Conservation (phyloP, 1,284 basidiomycete species). For the Coriolopsis trogii region DNA sequence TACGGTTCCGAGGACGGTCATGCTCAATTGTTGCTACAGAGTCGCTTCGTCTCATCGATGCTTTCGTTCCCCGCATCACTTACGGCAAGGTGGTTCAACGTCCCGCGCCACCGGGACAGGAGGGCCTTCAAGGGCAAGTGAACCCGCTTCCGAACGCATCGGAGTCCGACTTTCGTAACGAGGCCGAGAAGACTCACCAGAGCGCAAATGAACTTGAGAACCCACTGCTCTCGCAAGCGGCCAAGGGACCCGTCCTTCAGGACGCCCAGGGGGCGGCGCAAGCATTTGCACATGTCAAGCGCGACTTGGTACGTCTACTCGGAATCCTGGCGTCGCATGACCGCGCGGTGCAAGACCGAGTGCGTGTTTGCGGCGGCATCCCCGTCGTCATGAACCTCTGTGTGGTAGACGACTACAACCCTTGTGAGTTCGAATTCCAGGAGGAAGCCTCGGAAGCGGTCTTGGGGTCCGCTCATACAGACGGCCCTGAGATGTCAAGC, state of each 20-base stretch:
- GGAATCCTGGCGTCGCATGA: slow-evolving; percentile 72
- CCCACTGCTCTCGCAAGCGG: too few species aligned
- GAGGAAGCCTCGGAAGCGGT: too few species aligned
- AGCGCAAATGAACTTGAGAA: background rate
- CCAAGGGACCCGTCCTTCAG: background rate
- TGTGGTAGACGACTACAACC: slow-evolving; percentile 87
- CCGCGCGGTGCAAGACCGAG: slow-evolving; percentile 70
- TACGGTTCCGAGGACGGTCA: background rate
- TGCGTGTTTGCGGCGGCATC: slow-evolving; percentile 73
- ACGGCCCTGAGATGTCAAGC: background rate
- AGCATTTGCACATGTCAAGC: slow-evolving; percentile 75
- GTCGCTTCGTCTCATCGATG: slow-evolving; percentile 67
- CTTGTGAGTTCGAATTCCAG: too few species aligned
- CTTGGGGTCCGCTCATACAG: slow-evolving; percentile 1
- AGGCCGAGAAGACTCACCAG: background rate
- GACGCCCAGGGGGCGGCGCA: slow-evolving; percentile 10
- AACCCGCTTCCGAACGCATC: background rate
- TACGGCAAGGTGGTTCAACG: slow-evolving; percentile 59
- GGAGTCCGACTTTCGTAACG: background rate
- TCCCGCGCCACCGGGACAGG: slow-evolving; percentile 15
- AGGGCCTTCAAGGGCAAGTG: background rate
- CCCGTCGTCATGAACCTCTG: slow-evolving; percentile 84
- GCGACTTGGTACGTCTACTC: slow-evolving; percentile 81
- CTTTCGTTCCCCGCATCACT: slow-evolving; percentile 79
- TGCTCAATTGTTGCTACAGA: slow-evolving; percentile 44